Conservation (phyloP, 2,329 filamentous ascomycete species). For the Cytospora paraplurivora region DNA sequence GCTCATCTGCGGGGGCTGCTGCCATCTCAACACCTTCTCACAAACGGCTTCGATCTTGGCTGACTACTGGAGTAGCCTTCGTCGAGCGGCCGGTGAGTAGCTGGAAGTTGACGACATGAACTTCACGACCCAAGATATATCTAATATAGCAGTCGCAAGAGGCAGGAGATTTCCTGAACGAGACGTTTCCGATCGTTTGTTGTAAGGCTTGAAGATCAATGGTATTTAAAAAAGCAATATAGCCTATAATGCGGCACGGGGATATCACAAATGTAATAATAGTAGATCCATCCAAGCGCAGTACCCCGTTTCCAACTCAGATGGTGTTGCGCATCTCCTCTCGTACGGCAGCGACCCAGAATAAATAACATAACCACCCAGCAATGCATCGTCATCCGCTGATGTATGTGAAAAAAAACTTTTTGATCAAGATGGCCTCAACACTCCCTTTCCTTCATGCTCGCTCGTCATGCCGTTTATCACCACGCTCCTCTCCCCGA, state of each 20-base stretch:
- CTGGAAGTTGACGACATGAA: neutral
- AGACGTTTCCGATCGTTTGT: neutral
- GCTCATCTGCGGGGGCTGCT: no score
- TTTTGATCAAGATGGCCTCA: neutral
- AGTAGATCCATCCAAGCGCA: neutral
- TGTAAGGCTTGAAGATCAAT: neutral
- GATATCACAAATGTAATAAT: constrained; percentile 1
- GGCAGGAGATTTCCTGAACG: neutral
- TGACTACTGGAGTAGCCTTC: no score
- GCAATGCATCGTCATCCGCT: neutral
- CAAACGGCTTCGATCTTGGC: no score
- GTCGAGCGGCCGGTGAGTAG: no score
- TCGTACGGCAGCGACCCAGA: neutral
- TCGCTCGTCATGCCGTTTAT: neutral
- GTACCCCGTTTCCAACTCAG: neutral
- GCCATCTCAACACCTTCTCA: no score
- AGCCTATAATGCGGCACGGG: neutral
- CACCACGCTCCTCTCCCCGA: neutral
- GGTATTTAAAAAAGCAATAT: constrained; percentile 3
- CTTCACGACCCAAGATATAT: neutral
- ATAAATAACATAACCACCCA: neutral
- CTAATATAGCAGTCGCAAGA: no score
- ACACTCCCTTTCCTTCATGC: neutral
- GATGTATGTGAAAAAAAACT: neutral
- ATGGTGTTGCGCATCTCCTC: neutral